Evolutionary conservation across 192 early-diverging fungal species (phyloP), one percentile per base, ranked within the genome.

Genomic region (Phlyctochytrium arcticum): DNA sequence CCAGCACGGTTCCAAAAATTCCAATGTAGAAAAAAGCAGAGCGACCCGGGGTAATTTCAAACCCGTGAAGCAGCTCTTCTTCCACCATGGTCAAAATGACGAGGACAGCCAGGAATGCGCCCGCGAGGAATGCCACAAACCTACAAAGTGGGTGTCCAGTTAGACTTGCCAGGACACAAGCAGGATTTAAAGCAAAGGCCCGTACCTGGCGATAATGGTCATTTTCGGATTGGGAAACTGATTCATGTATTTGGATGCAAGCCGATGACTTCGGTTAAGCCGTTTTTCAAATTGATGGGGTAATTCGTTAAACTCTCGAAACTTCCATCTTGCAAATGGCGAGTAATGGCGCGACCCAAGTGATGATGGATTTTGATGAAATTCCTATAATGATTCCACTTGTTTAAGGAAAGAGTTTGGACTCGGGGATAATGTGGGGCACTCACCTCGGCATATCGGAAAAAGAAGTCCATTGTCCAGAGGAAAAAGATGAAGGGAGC

Each of bases 281-380:
- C 98, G 87, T 24, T 71, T 69, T 32, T 88, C 72, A 68, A 97
- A 95, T 19, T 89, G 59, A 71, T 99, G 94, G 0, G 95, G 92
- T 19, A 98, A 79, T 69, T 99, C 98, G 73, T 99, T 98, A 67
- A 98, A 98, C 75, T 97, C 94, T 53, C 96, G 87, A 61, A 98
- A 91, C 71, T 90, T 92, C 93, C 91, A 98, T 29, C 81, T 77
- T 3, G 96, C 96, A 54, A 90, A 83, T 6, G 88, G 88, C 0
- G 93, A 86, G 58, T 93, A 99, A 7, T 81, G 77, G 33, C 98
- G 86, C 19, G 88, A 88, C 8, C 82, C 85, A 35, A 98, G 73
- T 23, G 85, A 77, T 24, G 88, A 82, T 0, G 97, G 97, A 58
- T 95, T 92, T 63, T 89, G 91, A 72, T 60, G 75, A 53, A 55